A percentile compares a stretch with the other conserved stretches of the same genome.
Evolutionary conservation across 768 basidiomycete species (phyloP).

Genomic region (Collybia nuda): DNA sequence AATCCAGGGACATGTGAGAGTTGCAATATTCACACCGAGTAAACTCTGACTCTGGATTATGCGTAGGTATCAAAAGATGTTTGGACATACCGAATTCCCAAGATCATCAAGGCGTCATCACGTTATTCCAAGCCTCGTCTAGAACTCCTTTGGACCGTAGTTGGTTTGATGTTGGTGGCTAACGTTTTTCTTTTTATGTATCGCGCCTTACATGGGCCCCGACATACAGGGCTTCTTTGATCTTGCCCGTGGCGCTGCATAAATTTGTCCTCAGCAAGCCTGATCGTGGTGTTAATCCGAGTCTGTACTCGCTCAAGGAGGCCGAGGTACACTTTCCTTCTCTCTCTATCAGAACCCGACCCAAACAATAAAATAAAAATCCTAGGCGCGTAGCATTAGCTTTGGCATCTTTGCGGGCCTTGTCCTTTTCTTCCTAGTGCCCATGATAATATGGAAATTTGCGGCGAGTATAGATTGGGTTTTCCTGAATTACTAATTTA

Average conservation of each 20-base stretch:
- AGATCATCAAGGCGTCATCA: slow-evolving; percentile 32
- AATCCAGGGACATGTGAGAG: slow-evolving; percentile 35
- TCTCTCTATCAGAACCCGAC: too few relatives aligned
- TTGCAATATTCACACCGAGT: background rate
- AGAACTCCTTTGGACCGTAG: slow-evolving; percentile 40
- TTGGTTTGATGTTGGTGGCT: slow-evolving; percentile 36
- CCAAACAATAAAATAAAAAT: slow-evolving; percentile 15
- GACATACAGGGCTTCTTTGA: background rate
- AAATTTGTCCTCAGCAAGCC: slow-evolving; percentile 36
- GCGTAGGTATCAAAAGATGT: slow-evolving; percentile 38
- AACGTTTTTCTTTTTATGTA: background rate
- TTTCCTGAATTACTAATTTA: too few relatives aligned
- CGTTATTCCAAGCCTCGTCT: slow-evolving; percentile 43
- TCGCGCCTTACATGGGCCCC: background rate
- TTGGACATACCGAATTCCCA: slow-evolving; percentile 42
- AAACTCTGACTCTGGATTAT: background rate
- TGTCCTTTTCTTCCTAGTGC: slow-evolving; percentile 36
- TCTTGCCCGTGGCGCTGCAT: slow-evolving; percentile 26
- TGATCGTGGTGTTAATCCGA: slow-evolving; percentile 21
- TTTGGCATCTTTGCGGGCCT: slow-evolving; percentile 36
- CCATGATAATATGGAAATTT: slow-evolving; percentile 48
- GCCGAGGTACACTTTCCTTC: too few relatives aligned
- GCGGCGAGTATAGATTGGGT: slow-evolving; percentile 24
- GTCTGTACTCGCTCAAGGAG: background rate
- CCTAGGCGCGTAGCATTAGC: slow-evolving; percentile 32